Conservation (phyloP, 1,284 basidiomycete species). For the Sporisorium reilianum region DNA sequence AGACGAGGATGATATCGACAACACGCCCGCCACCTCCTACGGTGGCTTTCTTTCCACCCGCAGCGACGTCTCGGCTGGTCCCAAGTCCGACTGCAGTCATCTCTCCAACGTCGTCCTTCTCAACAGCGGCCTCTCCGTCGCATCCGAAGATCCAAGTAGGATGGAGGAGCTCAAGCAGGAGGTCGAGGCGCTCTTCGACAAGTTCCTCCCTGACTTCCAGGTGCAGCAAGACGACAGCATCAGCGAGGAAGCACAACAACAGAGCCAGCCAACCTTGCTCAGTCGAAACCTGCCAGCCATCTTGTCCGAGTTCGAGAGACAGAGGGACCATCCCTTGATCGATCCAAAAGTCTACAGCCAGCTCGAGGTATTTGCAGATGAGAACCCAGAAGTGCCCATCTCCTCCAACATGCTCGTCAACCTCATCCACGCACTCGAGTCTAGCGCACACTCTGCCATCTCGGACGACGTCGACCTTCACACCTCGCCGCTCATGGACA, state of each 20-base stretch:
- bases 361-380: conserved; percentile 35
- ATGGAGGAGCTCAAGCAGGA: conserved; percentile 34
- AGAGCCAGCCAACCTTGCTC: conserved; percentile 32
- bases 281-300: conserved; percentile 46
- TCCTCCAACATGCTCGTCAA: conserved; percentile 45
- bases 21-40: conserved; percentile 47
- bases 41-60: conserved; percentile 30
- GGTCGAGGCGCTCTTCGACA: conserved; percentile 42
- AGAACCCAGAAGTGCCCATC: conserved; percentile 46
- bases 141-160: conserved; percentile 31
- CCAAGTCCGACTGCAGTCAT: conserved; percentile 33
- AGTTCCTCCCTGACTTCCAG: conserved; percentile 36
- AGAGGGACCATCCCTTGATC: conserved; percentile 38
- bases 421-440: conserved; percentile 43
- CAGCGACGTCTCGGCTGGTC: conserved; percentile 24
- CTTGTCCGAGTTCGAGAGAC: conserved; percentile 41
- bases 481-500: conserved; percentile 29
- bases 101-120: conserved; percentile 23
- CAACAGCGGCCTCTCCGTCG: conserved; percentile 25
- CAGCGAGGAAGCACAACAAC: conserved; percentile 3
- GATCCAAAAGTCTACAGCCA: conserved; percentile 38
- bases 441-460: conserved; percentile 31
- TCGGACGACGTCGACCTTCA: conserved; percentile 25
- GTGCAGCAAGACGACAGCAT: conserved; percentile 17
- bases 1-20: conserved; percentile 47